Evolutionary conservation across 352 stramenopile genomes (phyloP), one percentile per base, ranked within the genome.

Genomic region (Phytophthora sansomeana): DNA sequence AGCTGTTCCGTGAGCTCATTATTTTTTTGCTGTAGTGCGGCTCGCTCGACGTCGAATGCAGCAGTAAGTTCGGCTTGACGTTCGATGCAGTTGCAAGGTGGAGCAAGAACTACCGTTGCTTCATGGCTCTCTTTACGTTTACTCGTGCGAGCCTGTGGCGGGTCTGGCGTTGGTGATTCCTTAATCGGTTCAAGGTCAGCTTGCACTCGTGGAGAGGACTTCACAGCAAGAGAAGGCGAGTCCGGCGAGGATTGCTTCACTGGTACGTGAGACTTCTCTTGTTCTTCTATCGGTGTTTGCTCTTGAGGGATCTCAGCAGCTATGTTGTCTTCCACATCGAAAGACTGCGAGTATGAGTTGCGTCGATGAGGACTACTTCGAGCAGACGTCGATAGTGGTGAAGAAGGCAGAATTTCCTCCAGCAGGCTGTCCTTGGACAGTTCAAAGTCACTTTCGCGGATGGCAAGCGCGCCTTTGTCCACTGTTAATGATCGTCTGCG

Each of bases 391-490:
- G 63, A 62, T 46, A 46, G 26, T 6, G 61, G 64, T 1, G 76
- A 67, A 8, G 75, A 72, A 2, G 80, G 64, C 13, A 90, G 48
- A 13, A 91, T 72, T 43, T 91, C 80, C 47, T 91, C 80, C 5
- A 91, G 65, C 3, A 91, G 44, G 61, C 79, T 85, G 62, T 87
- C 80, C 55, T 91, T 91, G 8, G 80, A 82, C 58, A 87, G 83
- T 54, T 91, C 83, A 38, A 90, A 91, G 33, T 89, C 80, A 11
- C 63, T 72, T 42, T 90, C 80, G 5, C 78, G 80, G 41, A 85
- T 83, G 8, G 67, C 72, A 2, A 74, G 56, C 5, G 74, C 59
- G 5, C 75, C 58, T 47, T 78, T 80, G 46, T 74, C 68, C 14
- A 84, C 36, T 13, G 75, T 81, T 51, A 86, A 75, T 6, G 80